Evolutionary conservation across 805 yeast species (phyloP).

Genomic region (Lipomyces kockii): DNA sequence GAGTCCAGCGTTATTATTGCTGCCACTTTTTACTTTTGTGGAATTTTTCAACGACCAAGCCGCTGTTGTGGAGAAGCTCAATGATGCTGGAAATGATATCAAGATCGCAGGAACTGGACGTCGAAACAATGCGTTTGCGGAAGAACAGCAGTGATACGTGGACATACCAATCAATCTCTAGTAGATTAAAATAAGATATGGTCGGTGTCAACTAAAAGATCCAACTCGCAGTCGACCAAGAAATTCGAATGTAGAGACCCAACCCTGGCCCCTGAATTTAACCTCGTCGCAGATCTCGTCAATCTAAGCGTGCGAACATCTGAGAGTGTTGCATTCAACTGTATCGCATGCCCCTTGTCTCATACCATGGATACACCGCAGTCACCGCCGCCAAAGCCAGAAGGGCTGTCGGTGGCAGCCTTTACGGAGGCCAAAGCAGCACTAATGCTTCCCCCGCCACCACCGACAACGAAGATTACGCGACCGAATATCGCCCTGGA

Average conservation of each 20-base stretch:
- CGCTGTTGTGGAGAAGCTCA: not conserved
- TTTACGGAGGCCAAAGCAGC: conserved; percentile 3
- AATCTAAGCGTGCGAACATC: not conserved
- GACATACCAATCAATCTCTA: not conserved
- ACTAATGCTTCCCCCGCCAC: conserved; percentile 28
- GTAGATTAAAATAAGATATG: not conserved
- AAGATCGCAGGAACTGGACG: not conserved
- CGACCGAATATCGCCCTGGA: conserved; percentile 37
- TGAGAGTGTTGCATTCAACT: not conserved
- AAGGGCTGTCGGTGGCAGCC: not conserved
- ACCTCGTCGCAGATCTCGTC: too few species aligned
- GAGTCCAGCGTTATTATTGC: not conserved
- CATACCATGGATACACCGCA: not conserved
- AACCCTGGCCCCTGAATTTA: not conserved
- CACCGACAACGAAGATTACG: conserved; percentile 9
- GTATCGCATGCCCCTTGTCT: not conserved
- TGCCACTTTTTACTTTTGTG: not conserved
- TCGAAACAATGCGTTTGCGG: not conserved
- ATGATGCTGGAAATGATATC: not conserved
- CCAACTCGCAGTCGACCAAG: not conserved
- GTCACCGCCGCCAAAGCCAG: not conserved
- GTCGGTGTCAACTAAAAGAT: not conserved
- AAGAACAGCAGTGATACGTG: not conserved
- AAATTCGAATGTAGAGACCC: not conserved
- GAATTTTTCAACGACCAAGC: not conserved